phyloP scores from a whole-genome alignment of 2,329 filamentous ascomycete species.

The Diatrype stigma region DNA sequence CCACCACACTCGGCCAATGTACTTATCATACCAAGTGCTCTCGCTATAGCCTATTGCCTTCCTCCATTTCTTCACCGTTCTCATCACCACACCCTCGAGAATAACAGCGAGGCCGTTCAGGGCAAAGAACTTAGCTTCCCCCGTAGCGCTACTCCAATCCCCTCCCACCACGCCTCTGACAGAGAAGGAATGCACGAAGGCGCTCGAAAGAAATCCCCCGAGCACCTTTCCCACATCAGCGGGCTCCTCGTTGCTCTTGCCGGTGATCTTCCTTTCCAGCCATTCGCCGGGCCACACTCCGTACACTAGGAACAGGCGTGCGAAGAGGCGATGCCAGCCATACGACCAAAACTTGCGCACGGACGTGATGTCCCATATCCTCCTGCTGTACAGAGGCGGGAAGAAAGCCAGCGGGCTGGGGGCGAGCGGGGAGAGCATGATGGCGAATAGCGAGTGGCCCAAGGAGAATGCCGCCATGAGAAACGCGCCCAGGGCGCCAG shows the following conservation, averaged over 20 bases:
- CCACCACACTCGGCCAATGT: slow-evolving; percentile 37
- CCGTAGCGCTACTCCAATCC: slow-evolving; percentile 25
- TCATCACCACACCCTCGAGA: slow-evolving; percentile 21
- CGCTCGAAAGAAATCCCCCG: slow-evolving; percentile 36
- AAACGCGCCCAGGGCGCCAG: slow-evolving; percentile 36
- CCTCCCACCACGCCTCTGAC: slow-evolving; percentile 36
- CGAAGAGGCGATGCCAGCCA: slow-evolving; percentile 41
- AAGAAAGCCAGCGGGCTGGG: slow-evolving; percentile 38
- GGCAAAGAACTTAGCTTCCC: slow-evolving; percentile 29
- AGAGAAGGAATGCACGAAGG: slow-evolving; percentile 36
- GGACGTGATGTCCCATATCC: slow-evolving; percentile 35
- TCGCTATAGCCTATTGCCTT: slow-evolving; percentile 7
- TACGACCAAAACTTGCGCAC: slow-evolving; percentile 39
- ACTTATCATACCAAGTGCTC: slow-evolving; percentile 25
- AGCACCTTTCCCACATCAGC: slow-evolving; percentile 40
- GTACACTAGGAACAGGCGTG: slow-evolving; percentile 39
- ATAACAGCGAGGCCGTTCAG: slow-evolving; percentile 29
- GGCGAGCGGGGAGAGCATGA: slow-evolving; percentile 32
- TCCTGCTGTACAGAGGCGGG: slow-evolving; percentile 38
- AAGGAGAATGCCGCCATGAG: slow-evolving; percentile 39
- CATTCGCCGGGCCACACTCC: slow-evolving; percentile 41
- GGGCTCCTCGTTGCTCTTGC: slow-evolving; percentile 28
- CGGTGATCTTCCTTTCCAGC: slow-evolving; percentile 33
- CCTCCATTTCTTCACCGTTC: slow-evolving; percentile 14
- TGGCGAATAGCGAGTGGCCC: slow-evolving; percentile 36